A percentile compares a stretch with the other conserved stretches of the same genome.
phyloP scores from a whole-genome alignment of 163 green algal species.

The Chlamydomonas reinhardtii region DNA sequence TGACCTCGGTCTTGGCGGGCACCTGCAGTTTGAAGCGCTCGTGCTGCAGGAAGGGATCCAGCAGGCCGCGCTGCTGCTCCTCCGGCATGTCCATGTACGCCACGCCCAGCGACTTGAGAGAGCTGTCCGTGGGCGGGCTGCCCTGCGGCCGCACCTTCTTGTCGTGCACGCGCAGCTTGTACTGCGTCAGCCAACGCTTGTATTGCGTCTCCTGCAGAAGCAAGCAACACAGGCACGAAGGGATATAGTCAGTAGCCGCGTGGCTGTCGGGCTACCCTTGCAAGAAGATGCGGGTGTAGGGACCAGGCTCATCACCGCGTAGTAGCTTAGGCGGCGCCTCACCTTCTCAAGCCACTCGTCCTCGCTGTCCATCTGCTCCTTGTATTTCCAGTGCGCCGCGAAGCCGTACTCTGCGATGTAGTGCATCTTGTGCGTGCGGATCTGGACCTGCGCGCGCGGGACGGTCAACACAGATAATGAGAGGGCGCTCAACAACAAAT shows the following conservation, averaged over 20 bases:
- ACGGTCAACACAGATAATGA: not conserved
- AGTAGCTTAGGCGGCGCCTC: no score
- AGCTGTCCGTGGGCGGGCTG: constrained; percentile 53
- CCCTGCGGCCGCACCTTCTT: constrained; percentile 64
- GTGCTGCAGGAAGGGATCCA: constrained; percentile 63
- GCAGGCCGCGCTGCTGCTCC: constrained; percentile 13
- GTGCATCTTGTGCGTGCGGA: constrained; percentile 94
- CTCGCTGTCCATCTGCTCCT: constrained; percentile 79
- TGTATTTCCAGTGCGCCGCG: constrained; percentile 97
- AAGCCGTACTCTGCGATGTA: constrained; percentile 93
- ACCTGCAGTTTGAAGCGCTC: constrained; percentile 58
- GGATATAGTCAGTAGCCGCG: no score
- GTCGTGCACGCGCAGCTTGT: constrained; percentile 63
- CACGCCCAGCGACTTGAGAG: constrained; percentile 59
- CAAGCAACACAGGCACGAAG: no score
- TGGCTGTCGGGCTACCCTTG: no score
- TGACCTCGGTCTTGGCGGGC: constrained; percentile 45
- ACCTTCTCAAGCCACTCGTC: constrained; percentile 69
- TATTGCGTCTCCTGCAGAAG: constrained; percentile 64
- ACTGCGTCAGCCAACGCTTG: constrained; percentile 66
- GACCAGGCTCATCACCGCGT: no score
- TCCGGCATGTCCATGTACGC: constrained; percentile 43
- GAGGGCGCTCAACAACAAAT: no score
- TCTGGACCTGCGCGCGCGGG: constrained; percentile 71
- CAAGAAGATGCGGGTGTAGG: no score